Evolutionary conservation across 2,329 filamentous ascomycete species (phyloP).

Genomic region (Trichoderma arundinaceum): DNA sequence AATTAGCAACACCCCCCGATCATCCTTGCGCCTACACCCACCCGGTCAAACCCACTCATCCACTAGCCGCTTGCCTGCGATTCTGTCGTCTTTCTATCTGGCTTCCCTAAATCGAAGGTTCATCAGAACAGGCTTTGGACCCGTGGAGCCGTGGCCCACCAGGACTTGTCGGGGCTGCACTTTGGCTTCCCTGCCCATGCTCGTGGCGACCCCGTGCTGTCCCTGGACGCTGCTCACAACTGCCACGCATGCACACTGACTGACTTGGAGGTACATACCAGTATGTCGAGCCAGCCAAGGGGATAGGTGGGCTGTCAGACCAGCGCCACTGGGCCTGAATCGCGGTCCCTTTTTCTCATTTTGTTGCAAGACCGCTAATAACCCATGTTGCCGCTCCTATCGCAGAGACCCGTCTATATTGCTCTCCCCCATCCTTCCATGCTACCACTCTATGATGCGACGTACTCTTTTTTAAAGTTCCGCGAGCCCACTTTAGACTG

Average conservation of each 20-base stretch:
- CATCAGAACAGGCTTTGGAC: slow-evolving; percentile 34
- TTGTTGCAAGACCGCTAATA: slow-evolving; percentile 25
- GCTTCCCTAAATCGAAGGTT: slow-evolving; percentile 36
- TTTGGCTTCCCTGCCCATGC: slow-evolving; percentile 29
- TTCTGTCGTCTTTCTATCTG: slow-evolving; percentile 44
- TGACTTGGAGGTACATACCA: neutral
- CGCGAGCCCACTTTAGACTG: slow-evolving; percentile 23
- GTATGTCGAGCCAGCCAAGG: slow-evolving; percentile 13
- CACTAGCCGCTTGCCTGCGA: slow-evolving; percentile 36
- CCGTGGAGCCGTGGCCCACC: slow-evolving; percentile 15
- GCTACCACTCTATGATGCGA: slow-evolving; percentile 29
- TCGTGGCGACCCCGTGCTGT: slow-evolving; percentile 29
- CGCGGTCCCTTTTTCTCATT: slow-evolving; percentile 30
- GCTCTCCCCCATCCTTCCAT: slow-evolving; percentile 29
- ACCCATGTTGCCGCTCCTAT: slow-evolving; percentile 32
- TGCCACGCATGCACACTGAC: slow-evolving; percentile 29
- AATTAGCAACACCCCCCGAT: slow-evolving; percentile 12
- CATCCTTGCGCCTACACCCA: slow-evolving; percentile 12
- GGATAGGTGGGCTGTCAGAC: slow-evolving; percentile 32
- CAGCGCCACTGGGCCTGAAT: slow-evolving; percentile 32
- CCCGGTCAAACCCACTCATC: slow-evolving; percentile 23
- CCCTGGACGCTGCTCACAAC: slow-evolving; percentile 17
- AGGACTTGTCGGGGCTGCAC: slow-evolving; percentile 14
- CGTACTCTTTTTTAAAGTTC: slow-evolving; percentile 27
- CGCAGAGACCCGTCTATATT: slow-evolving; percentile 28